phyloP scores from a whole-genome alignment of 495 filamentous ascomycete genomes.

The Saxispiralis lemnorum region DNA sequence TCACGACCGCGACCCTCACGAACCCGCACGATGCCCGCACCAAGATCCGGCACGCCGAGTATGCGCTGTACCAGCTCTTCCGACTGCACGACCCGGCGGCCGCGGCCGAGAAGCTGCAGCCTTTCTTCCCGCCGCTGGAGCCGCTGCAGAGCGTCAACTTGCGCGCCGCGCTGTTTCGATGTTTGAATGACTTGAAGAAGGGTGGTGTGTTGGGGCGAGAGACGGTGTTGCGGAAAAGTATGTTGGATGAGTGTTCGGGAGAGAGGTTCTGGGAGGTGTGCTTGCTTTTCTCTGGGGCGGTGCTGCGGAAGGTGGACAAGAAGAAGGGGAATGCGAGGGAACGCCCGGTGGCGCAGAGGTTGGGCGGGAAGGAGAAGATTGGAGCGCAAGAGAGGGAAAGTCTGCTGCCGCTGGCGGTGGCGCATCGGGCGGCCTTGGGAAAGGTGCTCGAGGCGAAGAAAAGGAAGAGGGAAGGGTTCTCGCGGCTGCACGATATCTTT shows the following conservation, averaged over 20 bases:
- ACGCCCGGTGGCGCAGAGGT: constrained; percentile 31
- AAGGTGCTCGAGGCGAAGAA: constrained; percentile 37
- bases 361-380: constrained; percentile 46
- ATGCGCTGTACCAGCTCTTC: constrained; percentile 69
- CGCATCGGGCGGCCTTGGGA: constrained; percentile 48
- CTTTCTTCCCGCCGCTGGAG: constrained; percentile 76
- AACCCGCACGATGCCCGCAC: constrained; percentile 44
- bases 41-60: constrained; percentile 62
- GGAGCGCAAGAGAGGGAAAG: constrained; percentile 41
- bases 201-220: constrained; percentile 65
- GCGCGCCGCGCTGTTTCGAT: constrained; percentile 64
- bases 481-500: constrained; percentile 41
- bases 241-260: constrained; percentile 65
- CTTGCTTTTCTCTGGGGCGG: constrained; percentile 58
- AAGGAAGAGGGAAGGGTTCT: constrained; percentile 31
- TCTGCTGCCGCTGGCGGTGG: constrained; percentile 49
- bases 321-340: constrained; percentile 23
- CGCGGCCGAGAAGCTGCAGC: constrained; percentile 54
- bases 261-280: constrained; percentile 49
- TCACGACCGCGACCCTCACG: constrained; percentile 49
- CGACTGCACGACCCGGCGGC: constrained; percentile 60
- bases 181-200: constrained; percentile 66
- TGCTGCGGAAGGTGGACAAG: constrained; percentile 50
- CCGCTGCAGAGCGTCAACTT: constrained; percentile 78
- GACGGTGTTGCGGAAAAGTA: constrained; percentile 62